Conservation (phyloP, 306 rosid genomes). For the Ceratonia siliqua region DNA sequence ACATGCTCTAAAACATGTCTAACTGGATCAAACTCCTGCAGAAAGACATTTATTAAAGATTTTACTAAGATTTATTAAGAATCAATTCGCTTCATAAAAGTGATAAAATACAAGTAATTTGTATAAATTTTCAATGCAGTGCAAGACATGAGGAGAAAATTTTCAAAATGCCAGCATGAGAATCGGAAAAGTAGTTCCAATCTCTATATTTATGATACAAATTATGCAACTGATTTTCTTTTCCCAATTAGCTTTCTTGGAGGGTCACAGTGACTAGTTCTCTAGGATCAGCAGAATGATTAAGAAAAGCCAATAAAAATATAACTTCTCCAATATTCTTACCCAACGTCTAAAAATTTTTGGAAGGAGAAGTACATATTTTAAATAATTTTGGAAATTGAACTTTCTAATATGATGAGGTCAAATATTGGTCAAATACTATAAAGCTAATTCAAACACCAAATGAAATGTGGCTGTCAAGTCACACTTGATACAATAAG, state of each 20-base stretch:
- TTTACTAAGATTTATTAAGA: slow-evolving; percentile 27
- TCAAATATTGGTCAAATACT: slow-evolving; percentile 11
- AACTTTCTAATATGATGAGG: slow-evolving; percentile 30
- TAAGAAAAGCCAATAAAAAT: not conserved
- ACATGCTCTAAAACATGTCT: slow-evolving; percentile 75
- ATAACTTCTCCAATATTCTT: slow-evolving; percentile 15
- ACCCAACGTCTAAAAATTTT: slow-evolving; percentile 9
- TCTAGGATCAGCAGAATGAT: slow-evolving; percentile 20
- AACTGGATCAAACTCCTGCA: slow-evolving; percentile 93
- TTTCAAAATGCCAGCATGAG: slow-evolving; percentile 27
- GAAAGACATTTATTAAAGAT: slow-evolving; percentile 26
- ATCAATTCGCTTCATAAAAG: slow-evolving; percentile 22
- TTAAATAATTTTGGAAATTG: not conserved
- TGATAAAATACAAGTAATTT: slow-evolving; percentile 17
- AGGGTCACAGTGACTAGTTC: not conserved
- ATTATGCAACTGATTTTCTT: not conserved
- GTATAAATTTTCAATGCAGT: slow-evolving; percentile 8
- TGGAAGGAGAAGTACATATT: not conserved
- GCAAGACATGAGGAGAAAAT: slow-evolving; percentile 17
- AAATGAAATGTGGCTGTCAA: not conserved
- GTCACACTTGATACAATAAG: not conserved
- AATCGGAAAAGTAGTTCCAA: slow-evolving; percentile 17
- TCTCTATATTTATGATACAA: slow-evolving; percentile 9
- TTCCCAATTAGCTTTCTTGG: not conserved
- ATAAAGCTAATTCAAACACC: slow-evolving; percentile 29